Evolutionary conservation across 2,329 filamentous ascomycete species (phyloP).

Genomic region (Sclerotinia borealis): DNA sequence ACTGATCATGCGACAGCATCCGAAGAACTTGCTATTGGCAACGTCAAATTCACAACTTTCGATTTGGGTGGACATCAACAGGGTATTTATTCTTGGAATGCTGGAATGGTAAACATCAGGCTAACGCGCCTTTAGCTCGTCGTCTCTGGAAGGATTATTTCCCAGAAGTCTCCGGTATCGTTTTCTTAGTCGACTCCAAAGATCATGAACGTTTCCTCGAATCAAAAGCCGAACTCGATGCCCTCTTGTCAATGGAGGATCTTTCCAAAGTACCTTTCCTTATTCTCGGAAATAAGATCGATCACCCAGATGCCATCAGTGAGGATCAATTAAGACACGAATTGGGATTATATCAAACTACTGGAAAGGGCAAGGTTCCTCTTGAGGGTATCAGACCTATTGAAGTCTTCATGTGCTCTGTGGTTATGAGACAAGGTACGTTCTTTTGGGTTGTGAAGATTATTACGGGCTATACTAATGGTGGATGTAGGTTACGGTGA

Average conservation of each 20-base stretch:
- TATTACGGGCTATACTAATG: constrained; percentile 15
- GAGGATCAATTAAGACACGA: constrained; percentile 93
- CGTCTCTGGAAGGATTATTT: constrained; percentile 97
- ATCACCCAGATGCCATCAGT: constrained; percentile 89
- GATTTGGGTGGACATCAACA: constrained; percentile 92
- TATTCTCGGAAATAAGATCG: constrained; percentile 98
- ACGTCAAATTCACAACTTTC: constrained; percentile 91
- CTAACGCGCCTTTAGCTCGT: constrained; percentile 53
- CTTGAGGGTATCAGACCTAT: constrained; percentile 90
- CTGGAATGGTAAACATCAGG: constrained; percentile 1
- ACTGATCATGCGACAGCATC: constrained; percentile 52
- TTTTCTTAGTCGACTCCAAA: constrained; percentile 97
- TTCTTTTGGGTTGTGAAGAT: constrained; percentile 18
- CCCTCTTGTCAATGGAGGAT: constrained; percentile 93
- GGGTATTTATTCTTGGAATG: constrained; percentile 43
- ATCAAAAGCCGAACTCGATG: constrained; percentile 95
- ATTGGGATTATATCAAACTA: constrained; percentile 91
- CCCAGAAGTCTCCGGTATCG: constrained; percentile 91
- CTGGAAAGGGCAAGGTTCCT: constrained; percentile 89
- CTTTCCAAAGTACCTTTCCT: constrained; percentile 93
- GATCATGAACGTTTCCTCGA: constrained; percentile 92
- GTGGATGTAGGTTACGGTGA: constrained; percentile 65
- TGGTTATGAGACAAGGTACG: constrained; percentile 91
- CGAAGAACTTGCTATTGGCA: constrained; percentile 87
- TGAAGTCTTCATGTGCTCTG: constrained; percentile 98